phyloP scores from a whole-genome alignment of 2,329 filamentous ascomycete genomes.

The Purpureocillium lavendulum region DNA sequence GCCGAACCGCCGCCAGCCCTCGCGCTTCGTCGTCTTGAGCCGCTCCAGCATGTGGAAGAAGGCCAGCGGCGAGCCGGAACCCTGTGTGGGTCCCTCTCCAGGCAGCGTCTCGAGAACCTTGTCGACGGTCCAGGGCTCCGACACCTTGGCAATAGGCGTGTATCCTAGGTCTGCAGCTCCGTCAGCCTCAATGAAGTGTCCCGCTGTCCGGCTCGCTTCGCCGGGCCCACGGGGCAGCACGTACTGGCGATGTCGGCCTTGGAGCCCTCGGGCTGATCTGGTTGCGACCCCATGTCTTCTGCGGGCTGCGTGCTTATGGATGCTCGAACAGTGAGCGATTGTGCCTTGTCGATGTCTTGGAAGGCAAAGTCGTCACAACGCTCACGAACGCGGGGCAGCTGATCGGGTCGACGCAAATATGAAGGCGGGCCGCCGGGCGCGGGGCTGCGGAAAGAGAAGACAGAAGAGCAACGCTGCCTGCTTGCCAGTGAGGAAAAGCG shows the following conservation, averaged over 20 bases:
- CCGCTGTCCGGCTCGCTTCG: neutral
- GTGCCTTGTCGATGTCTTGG: neutral
- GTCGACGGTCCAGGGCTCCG: conserved; percentile 45
- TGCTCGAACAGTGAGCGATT: conserved; percentile 3
- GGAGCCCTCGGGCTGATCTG: conserved; percentile 10
- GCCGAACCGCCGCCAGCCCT: conserved; percentile 88
- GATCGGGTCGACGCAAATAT: no score
- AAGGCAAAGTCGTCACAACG: no score
- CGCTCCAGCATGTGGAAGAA: conserved; percentile 94
- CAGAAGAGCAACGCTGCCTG: no score
- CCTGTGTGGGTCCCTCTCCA: conserved; percentile 43
- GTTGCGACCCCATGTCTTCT: conserved; percentile 19
- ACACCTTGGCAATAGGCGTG: conserved; percentile 28
- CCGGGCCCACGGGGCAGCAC: neutral
- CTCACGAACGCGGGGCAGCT: no score
- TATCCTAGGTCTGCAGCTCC: conserved; percentile 20
- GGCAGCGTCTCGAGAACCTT: conserved; percentile 59
- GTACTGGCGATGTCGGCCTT: conserved; percentile 16
- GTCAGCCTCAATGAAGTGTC: conserved; percentile 2
- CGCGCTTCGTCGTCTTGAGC: conserved; percentile 91
- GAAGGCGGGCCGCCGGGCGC: no score
- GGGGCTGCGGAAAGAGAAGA: no score
- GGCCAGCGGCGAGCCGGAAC: conserved; percentile 65
- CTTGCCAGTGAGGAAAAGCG: no score
- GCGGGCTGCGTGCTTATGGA: no score